Percentiles rank a stretch among this genome's conserved stretches.
Evolutionary conservation across 2,329 filamentous ascomycete genomes (phyloP).

Genomic region (Pseudopithomyces maydicus): DNA sequence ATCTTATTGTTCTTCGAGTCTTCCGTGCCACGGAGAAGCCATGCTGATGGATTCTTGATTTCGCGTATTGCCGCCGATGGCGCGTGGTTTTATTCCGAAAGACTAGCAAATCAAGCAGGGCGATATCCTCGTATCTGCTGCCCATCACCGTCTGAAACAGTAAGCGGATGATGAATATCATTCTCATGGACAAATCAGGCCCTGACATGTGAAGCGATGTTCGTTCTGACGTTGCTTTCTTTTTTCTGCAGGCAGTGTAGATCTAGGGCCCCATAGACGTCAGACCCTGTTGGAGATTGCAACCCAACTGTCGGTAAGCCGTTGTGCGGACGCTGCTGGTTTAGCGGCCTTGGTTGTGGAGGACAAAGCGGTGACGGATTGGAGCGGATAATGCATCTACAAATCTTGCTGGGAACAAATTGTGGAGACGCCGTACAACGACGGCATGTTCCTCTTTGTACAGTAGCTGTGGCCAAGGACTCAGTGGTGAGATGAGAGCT

Average conservation of each 20-base stretch:
- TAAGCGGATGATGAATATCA: background rate
- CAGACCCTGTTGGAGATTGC: background rate
- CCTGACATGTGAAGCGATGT: constrained; percentile 1
- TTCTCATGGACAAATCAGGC: background rate
- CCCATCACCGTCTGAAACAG: background rate
- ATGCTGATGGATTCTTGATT: background rate
- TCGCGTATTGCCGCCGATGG: constrained; percentile 1
- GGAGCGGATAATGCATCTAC: background rate
- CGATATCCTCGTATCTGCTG: background rate
- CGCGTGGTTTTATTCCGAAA: background rate
- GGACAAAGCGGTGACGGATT: constrained; percentile 4
- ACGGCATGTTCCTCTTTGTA: background rate
- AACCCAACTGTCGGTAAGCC: constrained; percentile 1
- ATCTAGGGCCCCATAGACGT: background rate
- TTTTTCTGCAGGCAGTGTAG: background rate
- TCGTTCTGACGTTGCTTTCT: background rate
- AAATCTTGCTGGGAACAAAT: background rate
- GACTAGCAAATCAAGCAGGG: background rate
- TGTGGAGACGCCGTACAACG: background rate
- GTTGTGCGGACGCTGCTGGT: background rate
- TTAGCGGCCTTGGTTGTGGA: background rate
- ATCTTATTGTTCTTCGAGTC: background rate
- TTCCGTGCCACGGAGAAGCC: background rate
- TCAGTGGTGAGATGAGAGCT: background rate
- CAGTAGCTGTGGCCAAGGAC: background rate